phyloP scores from a whole-genome alignment of 768 basidiomycete genomes.

The Ramaria sp. region DNA sequence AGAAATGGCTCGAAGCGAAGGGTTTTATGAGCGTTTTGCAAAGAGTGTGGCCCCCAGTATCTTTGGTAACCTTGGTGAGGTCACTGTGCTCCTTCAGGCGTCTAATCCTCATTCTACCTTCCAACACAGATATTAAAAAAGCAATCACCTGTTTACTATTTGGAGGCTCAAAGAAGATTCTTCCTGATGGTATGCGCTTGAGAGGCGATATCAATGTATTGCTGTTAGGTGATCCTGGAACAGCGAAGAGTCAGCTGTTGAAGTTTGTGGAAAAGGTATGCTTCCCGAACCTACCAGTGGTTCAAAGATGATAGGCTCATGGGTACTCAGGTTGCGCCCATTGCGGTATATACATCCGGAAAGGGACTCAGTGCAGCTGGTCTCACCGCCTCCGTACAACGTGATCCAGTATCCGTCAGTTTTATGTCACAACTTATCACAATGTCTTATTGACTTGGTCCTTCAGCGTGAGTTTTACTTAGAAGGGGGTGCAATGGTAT shows the following conservation, averaged over 20 bases:
- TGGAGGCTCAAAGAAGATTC: conserved; percentile 92
- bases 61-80: conserved; percentile 79
- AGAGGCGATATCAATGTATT: conserved; percentile 98
- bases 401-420: conserved; percentile 81
- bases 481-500: conserved; percentile 98
- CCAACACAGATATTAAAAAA: conserved; percentile 82
- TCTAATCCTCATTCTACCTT: conserved; percentile 1
- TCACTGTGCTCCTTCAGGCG: conserved; percentile 10
- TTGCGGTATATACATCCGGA: conserved; percentile 96
- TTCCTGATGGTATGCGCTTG: conserved; percentile 95
- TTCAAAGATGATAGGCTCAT: neutral
- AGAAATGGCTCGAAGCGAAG: conserved; percentile 79
- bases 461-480: conserved; percentile 91
- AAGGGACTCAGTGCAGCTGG: conserved; percentile 98
- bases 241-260: conserved; percentile 93
- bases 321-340: conserved; percentile 71
- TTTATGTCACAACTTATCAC: neutral
- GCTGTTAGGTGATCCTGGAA: conserved; percentile 94
- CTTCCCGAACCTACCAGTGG: neutral
- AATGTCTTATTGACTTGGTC: neutral
- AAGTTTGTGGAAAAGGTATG: conserved; percentile 95
- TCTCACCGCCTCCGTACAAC: conserved; percentile 94
- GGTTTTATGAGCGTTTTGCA: conserved; percentile 89
- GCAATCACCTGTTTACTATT: conserved; percentile 94
- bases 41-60: conserved; percentile 95